Evolutionary conservation across 1,284 basidiomycete genomes (phyloP).

Genomic region (Apiotrichum siamense): DNA sequence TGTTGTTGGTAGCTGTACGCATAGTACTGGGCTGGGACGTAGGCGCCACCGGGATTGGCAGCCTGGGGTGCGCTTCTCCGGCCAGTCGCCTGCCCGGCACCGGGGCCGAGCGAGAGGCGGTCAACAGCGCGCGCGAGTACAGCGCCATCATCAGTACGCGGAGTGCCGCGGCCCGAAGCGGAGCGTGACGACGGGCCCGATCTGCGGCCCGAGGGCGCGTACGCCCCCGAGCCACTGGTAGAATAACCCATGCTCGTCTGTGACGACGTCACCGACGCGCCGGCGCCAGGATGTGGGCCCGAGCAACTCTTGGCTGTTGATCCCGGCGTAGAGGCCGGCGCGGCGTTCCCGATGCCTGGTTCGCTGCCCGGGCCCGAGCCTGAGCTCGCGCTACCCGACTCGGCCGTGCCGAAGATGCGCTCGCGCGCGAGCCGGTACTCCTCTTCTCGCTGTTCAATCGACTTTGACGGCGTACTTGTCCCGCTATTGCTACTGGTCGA

Average conservation of each 20-base stretch:
- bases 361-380: background rate
- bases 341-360: background rate
- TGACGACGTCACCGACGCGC: background rate
- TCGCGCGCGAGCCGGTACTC: slow-evolving; percentile 21
- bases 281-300: background rate
- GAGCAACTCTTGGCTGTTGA: background rate
- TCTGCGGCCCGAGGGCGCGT: background rate
- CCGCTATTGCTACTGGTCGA: slow-evolving; percentile 1
- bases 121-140: slow-evolving; percentile 11
- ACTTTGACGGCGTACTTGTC: slow-evolving; percentile 12
- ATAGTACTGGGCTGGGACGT: background rate
- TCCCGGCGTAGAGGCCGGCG: background rate
- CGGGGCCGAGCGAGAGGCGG: background rate
- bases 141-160: background rate
- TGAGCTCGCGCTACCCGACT: background rate
- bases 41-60: background rate
- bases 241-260: background rate
- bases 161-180: background rate
- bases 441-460: slow-evolving; percentile 18
- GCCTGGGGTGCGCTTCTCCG: background rate
- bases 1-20: background rate
- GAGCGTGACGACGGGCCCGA: slow-evolving; percentile 1
- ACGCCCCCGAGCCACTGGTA: background rate
- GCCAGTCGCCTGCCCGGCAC: background rate
- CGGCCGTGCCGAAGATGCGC: slow-evolving; percentile 15